Conservation (phyloP, 805 yeast species). For the Torulaspora microellipsoides region DNA sequence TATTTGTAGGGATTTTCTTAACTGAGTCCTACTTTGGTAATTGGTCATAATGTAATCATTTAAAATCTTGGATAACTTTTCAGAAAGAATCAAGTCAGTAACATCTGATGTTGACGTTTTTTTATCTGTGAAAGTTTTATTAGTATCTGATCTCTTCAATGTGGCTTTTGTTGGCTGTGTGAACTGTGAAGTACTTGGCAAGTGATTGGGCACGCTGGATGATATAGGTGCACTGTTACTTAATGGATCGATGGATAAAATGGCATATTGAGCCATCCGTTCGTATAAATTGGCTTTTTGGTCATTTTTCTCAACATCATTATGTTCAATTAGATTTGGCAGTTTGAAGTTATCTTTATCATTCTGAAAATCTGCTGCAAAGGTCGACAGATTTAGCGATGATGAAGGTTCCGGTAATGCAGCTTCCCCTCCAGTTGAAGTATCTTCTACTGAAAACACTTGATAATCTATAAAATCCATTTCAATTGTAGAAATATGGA, state of each 20-base stretch:
- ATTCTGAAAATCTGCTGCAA: conserved; percentile 1
- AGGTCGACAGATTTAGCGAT: conserved; percentile 22
- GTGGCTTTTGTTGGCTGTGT: conserved; percentile 12
- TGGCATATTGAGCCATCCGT: conserved; percentile 22
- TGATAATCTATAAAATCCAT: conserved; percentile 48
- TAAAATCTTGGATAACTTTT: conserved; percentile 35
- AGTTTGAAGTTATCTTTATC: conserved; percentile 11
- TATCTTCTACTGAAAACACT: conserved; percentile 36
- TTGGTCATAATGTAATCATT: conserved; percentile 29
- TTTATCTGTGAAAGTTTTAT: neutral
- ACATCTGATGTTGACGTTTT: conserved; percentile 12
- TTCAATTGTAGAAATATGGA: neutral
- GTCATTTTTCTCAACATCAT: neutral
- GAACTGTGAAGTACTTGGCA: conserved; percentile 3
- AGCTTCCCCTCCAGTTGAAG: neutral
- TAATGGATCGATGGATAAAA: conserved; percentile 12
- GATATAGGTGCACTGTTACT: conserved; percentile 4
- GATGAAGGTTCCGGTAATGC: conserved; percentile 31
- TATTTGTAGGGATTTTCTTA: conserved; percentile 35
- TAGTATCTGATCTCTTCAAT: conserved; percentile 1
- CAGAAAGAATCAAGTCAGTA: conserved; percentile 29
- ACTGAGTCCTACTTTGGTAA: conserved; percentile 29
- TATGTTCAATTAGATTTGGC: conserved; percentile 6
- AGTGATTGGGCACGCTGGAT: neutral
- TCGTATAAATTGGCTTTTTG: conserved; percentile 16